Base-by-base conservation (phyloP, 148 eudicot species). In the Gaultheria prostrata region DNA sequence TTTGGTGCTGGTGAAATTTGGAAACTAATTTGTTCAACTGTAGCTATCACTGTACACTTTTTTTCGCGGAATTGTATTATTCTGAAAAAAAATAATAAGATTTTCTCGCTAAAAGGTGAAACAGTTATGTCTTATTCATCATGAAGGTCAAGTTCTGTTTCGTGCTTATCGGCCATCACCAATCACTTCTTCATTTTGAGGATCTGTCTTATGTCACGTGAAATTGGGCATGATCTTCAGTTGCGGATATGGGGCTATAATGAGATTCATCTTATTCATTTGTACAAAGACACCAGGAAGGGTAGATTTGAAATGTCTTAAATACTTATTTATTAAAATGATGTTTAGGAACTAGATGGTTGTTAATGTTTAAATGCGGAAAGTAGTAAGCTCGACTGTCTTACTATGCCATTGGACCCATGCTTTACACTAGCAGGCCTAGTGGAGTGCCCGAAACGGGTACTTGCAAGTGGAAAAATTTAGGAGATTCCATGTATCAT, bases 41-140 rank as follows among this genome's bases (percentile, higher is more conserved):
- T 8, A 20, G 28, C 65, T 7, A 59, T 59, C 61, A 56, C 20
- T 56, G n/a, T 1, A 56, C 61, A 56, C 24, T 0, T 51, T 43
- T 70, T 26, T 70, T 11, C 54, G 70, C 48, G 30, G 71, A 26
- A 57, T 82, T 53, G 49, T 74, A 73, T 48, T 21, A 54, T 51
- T 20, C n/a, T 3, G 1, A 24, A 61, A 59, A 46, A 13, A 59
- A 45, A 5, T 3, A 6, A 48, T 26, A 13, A 30, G 30, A 45
- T 9, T 24, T 32, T 43, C 65, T 53, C 12, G 18, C 59, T 15
- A 74, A 48, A 57, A 59, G 30, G 14, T 56, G 51, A 43, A 8
- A 43, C n/a, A 45, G n/a, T 70, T 72, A 35, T 74, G 54, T 39
- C 59, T 30, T 74, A 20, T 21, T 74, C 78, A 74, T 35, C 78